phyloP scores from a whole-genome alignment of 1,284 basidiomycete genomes.

The Tylopilus sp. region DNA sequence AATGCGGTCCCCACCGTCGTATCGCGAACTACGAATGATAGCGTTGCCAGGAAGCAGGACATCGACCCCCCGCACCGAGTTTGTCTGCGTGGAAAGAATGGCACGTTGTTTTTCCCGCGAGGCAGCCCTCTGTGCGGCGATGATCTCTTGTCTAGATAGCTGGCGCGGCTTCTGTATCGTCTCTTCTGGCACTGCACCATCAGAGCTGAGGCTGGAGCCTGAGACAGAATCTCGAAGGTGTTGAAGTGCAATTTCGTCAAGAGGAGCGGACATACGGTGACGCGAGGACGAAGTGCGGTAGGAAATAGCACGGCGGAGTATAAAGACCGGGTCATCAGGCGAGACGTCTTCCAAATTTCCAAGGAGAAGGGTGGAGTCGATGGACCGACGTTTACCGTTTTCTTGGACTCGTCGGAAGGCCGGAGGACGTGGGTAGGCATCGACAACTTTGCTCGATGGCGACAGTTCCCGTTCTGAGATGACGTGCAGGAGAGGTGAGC shows the following conservation, averaged over 20 bases:
- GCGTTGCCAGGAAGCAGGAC: conserved; percentile 81
- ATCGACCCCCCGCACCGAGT: conserved; percentile 84
- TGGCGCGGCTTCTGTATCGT: conserved; percentile 38
- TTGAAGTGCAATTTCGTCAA: conserved; percentile 74
- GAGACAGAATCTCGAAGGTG: conserved; percentile 66
- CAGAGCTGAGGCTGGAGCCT: conserved; percentile 46
- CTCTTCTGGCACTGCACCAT: conserved; percentile 35
- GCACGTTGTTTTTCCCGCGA: conserved; percentile 84
- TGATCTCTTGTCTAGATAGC: conserved; percentile 80
- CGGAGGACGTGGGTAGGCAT: conserved; percentile 81
- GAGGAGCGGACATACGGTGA: conserved; percentile 64
- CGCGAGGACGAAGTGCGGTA: conserved; percentile 69
- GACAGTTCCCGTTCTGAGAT: conserved; percentile 69
- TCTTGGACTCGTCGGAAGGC: conserved; percentile 61
- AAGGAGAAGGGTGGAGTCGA: conserved; percentile 75
- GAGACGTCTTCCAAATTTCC: conserved; percentile 74
- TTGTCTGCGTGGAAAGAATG: conserved; percentile 80
- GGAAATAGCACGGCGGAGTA: conserved; percentile 75
- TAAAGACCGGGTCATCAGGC: conserved; percentile 83
- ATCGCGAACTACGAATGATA: conserved; percentile 80
- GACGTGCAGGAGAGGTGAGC: conserved; percentile 13
- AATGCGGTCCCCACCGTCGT: conserved; percentile 67
- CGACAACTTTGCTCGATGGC: conserved; percentile 78
- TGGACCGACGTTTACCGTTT: conserved; percentile 75
- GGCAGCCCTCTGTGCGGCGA: conserved; percentile 86